These are phyloP conservation scores for Aegle marmelos DNA, from an alignment of 345 rosid genomes.

Conservation along the genomic window DNA sequence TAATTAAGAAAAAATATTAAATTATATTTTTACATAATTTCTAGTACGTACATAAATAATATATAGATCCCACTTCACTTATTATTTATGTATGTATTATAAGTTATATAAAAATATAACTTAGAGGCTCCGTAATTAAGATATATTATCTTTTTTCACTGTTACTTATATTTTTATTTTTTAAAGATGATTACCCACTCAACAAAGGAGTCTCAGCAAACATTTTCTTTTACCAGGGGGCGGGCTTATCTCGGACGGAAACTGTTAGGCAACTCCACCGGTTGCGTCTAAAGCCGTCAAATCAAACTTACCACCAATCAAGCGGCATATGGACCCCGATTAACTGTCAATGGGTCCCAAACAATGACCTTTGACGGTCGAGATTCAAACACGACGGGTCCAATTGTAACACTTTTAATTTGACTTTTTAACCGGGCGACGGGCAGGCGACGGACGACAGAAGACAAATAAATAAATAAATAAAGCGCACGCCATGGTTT, in stretches of 20 bases:
- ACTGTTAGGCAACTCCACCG: background rate
- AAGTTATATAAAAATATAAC: too few relatives aligned
- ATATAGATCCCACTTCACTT: too few relatives aligned
- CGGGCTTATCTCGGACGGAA: background rate
- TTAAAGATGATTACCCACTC: background rate
- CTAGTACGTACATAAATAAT: too few relatives aligned
- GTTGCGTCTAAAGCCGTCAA: background rate
- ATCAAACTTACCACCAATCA: background rate
- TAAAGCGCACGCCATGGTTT: background rate
- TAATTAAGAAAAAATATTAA: too few relatives aligned
- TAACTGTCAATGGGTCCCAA: background rate
- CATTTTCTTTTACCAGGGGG: background rate
- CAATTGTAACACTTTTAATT: background rate
- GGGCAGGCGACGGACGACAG: background rate
- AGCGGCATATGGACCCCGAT: background rate
- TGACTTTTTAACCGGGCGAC: background rate
- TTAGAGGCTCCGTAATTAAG: too few relatives aligned
- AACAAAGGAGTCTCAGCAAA: background rate
- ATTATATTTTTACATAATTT: too few relatives aligned
- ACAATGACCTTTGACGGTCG: background rate
- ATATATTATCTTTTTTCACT: background rate
- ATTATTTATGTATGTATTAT: too few relatives aligned
- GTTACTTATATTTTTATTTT: background rate
- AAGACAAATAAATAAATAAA: too few relatives aligned
- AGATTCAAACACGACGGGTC: background rate